Evolutionary conservation across 1,284 basidiomycete species (phyloP), one percentile per base, ranked within the genome.

Genomic region (Apiotrichum mycotoxinovorans): DNA sequence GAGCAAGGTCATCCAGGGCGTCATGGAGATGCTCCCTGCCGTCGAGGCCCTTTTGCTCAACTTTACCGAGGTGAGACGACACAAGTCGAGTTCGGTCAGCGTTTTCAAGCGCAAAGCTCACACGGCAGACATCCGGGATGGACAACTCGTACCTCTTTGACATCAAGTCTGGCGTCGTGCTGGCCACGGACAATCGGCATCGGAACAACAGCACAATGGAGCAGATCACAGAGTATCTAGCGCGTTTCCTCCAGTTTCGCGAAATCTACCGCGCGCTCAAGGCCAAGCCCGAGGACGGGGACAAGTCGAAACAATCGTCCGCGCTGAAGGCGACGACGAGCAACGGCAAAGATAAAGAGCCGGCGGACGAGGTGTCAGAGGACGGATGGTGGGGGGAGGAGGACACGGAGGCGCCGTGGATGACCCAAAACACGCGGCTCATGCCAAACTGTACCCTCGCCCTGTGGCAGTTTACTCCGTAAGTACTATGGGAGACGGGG

Each of bases 61-160:
- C 54, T 75, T 80, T 37, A 77, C 76, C 10, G 76, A 78, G 59
- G 78, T 77, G 51, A 57, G 77, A 62, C 11, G 5, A 23, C 20
- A 1, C 4, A 3, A 8, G 5, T 3, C 15, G 26, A 12, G 11
- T 20, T 20, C 7, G 9, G 5, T 20, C n/a, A 30, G 17, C 2
- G 17, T 34, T 3, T 4, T 8, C 10, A 18, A 14, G 15, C 17
- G 8, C 3, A n/a, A 4, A 38, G 18, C 18, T n/a, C 23, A 27
- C 9, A 22, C 49, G 2, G 17, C 26, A 51, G 49, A 90, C 91
- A 60, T 93, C 89, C 1, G 87, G 89, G 66, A 88, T 93, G 44
- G 87, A 90, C 40, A 97, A 96, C 74, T 89, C 90, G 0, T 97
- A 94, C 73, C 77, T 98, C 14, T 97, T 97, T 67, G 95, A 98